These are phyloP conservation scores for Globomyces sp. DNA, from an alignment of 371 early-diverging fungal species.

Conservation along the genomic window DNA sequence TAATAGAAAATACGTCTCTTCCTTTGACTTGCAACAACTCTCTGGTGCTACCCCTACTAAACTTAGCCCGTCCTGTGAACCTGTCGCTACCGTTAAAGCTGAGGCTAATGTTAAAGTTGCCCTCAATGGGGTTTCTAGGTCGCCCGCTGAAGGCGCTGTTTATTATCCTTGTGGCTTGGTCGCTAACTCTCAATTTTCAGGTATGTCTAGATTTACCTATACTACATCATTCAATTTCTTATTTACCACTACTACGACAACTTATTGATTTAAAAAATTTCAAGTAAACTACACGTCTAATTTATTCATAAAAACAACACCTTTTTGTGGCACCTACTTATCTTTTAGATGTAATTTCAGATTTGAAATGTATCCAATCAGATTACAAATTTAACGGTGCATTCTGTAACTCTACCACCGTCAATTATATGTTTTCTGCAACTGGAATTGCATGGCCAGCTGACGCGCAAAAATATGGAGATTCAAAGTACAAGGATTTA, in stretches of 20 bases:
- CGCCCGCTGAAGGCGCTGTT: constrained; percentile 23
- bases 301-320: no score
- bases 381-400: no score
- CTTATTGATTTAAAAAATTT: no score
- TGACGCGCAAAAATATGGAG: constrained; percentile 52
- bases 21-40: constrained; percentile 80
- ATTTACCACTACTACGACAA: no score
- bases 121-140: constrained; percentile 5
- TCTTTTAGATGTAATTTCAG: no score
- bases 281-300: no score
- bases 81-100: constrained; percentile 12
- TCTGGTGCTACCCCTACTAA: constrained; percentile 55
- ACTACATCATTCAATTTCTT: neutral
- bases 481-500: neutral
- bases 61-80: constrained; percentile 10
- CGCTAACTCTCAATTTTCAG: constrained; percentile 96
- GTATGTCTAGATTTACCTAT: constrained; percentile 32
- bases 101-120: constrained; percentile 22
- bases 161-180: constrained; percentile 99
- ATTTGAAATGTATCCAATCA: no score
- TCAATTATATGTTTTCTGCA: constrained; percentile 24
- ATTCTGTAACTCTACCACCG: neutral
- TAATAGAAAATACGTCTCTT: constrained; percentile 93
- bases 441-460: constrained; percentile 86
- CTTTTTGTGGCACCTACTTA: no score